Evolutionary conservation across 2,329 filamentous ascomycete genomes (phyloP), one percentile per base, ranked within the genome.

Genomic region (Aspergillus tamarii): DNA sequence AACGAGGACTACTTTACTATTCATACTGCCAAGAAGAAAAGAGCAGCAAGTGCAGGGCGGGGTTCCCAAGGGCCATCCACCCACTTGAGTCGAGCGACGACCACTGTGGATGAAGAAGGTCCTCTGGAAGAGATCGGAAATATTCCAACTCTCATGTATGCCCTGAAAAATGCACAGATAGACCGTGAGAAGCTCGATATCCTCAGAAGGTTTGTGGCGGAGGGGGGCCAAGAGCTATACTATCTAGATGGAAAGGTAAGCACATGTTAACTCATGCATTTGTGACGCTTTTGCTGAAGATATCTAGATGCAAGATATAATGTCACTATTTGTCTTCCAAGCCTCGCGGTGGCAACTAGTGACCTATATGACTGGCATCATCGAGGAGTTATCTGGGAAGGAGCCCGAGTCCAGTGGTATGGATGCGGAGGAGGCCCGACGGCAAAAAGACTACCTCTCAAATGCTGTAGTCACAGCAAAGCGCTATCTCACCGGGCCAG

Each of bases 181-280:
- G 95, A 99, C 74, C 87, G 95, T 39, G 94, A 98, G 80, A 98
- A 95, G 81, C 88, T 96, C 63, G 90, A 94, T 65, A 89, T 90
- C 0, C 85, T 97, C 26, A 88, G 91, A 71, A 91, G 87, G 66
- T 99, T 97, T 74, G 83, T 97, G n/a, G 82, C 88, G 48, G 84
- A 95, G 59, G 91, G 88, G 23, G 87, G 87, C 7, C 88, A 91
- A 28, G 93, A 97, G 70, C 81, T 98, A 32, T 84, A 85, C 60
- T 91, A 93, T 65, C 82, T 99, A 23, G 85, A 90, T 65, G 85
- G 90, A 61, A 84, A 82, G 76, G 84, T 85, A 64, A 56, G 55
- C 43, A 19, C 19, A 43, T 19, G 4, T 10, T 30, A 34, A 46
- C 16, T 30, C 21, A 45, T 11, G 7, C n/a, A 32, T 16, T 23